Evolutionary conservation across 2,329 filamentous ascomycete genomes (phyloP), one percentile per base, ranked within the genome.

Genomic region (Alternaria metachromatica): DNA sequence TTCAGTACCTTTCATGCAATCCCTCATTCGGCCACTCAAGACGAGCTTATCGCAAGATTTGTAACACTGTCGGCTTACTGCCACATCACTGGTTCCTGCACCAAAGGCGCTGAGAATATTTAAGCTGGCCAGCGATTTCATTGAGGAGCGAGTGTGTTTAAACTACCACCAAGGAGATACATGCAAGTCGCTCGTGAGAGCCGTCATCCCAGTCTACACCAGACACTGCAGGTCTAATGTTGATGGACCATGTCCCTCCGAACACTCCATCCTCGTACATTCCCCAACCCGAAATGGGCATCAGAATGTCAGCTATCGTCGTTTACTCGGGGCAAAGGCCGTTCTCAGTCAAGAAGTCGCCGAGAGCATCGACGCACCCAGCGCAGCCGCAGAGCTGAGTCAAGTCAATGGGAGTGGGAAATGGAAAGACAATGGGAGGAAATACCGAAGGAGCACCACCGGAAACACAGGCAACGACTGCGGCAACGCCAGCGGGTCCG

Each of bases 261-360:
- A 48, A 46, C 46, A 33, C 44, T 33, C 43, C 25, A 11, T n/a
- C 8, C 10, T 12, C 33, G 12, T 13, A 2, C 7, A 12, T 21
- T 41, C 23, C 6, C 7, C 18, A 28, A 28, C 20, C 18, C 23
- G 37, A 45, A 15, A 37, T 30, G 15, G 18, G 13, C 4, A 20
- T 10, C 13, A 23, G 6, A 15, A 4, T 37, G 44, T 41, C 21
- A 13, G 30, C 5, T 6, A 26, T 11, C 20, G 3, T 8, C 26
- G 33, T 20, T 25, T 60, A 43, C 11, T 48, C 20, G 4, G 45
- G 25, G 51, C 63, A 65, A 50, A 65, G 25, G 6, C 41, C 48
- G 48, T 63, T 65, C 21, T 63, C 48, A 2, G 55, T 57, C 53
- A 65, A 56, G 46, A 65, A 63, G 43, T 63, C 41, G 4, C 41